phyloP scores from a whole-genome alignment of 441 rosid species.

The Capsella rubella region DNA sequence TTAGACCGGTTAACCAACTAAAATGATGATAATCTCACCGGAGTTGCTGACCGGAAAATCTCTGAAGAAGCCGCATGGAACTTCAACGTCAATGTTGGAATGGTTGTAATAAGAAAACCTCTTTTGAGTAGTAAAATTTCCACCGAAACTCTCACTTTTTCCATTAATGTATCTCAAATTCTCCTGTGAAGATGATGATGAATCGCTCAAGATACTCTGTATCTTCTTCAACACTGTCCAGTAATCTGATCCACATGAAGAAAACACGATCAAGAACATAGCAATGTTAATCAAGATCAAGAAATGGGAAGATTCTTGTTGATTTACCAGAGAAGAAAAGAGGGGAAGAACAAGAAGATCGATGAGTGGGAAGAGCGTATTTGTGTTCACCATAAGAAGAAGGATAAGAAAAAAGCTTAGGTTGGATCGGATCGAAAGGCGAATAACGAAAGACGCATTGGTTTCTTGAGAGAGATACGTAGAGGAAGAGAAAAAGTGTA shows the following conservation, averaged over 20 bases:
- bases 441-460: slow-evolving; percentile 83
- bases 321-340: slow-evolving; percentile 68
- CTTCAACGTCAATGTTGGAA: slow-evolving; percentile 45
- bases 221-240: slow-evolving; percentile 65
- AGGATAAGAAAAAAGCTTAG: slow-evolving; percentile 79
- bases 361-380: slow-evolving; percentile 74
- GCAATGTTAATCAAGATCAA: neutral
- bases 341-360: slow-evolving; percentile 74
- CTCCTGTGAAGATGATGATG: slow-evolving; percentile 46
- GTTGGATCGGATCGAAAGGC: slow-evolving; percentile 76
- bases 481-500: slow-evolving; percentile 59
- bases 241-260: slow-evolving; percentile 58
- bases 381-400: slow-evolving; percentile 83
- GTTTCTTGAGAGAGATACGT: slow-evolving; percentile 58
- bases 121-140: slow-evolving; percentile 57
- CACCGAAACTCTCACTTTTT: slow-evolving; percentile 62
- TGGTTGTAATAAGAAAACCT: slow-evolving; percentile 71
- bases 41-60: slow-evolving; percentile 63
- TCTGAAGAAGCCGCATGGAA: slow-evolving; percentile 89
- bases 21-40: slow-evolving; percentile 52
- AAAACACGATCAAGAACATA: neutral
- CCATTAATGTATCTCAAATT: slow-evolving; percentile 64
- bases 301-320: too few species aligned
- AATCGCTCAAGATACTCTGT: slow-evolving; percentile 49
- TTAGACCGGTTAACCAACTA: neutral